Conservation (phyloP, 441 rosid species). For the Gossypium schwendimanii region DNA sequence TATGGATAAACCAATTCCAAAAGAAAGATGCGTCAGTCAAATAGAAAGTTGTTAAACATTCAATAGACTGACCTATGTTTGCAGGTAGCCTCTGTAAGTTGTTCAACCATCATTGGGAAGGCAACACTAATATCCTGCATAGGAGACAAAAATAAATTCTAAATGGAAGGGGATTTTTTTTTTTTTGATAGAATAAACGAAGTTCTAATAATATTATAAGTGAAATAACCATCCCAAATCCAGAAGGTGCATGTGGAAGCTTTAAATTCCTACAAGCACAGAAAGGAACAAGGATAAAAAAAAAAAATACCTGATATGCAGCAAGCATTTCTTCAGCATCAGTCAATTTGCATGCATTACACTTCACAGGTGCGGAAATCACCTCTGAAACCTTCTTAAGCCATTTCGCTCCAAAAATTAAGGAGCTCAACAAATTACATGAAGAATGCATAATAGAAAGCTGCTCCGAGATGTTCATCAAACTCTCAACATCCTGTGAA, state of each 20-base stretch:
- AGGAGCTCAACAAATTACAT: conserved; percentile 30
- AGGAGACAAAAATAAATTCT: conserved; percentile 1
- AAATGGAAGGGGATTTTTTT: background rate
- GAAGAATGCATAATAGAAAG: conserved; percentile 25
- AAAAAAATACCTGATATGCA: conserved; percentile 34
- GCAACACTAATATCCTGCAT: conserved; percentile 38
- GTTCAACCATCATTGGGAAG: conserved; percentile 36
- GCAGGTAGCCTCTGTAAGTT: conserved; percentile 37
- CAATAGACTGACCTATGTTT: conserved; percentile 47
- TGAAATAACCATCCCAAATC: background rate
- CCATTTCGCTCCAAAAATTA: conserved; percentile 49
- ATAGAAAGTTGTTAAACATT: conserved; percentile 5
- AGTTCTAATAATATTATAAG: conserved; percentile 6
- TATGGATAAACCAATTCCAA: conserved; percentile 1
- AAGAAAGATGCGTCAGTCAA: background rate
- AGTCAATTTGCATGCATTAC: conserved; percentile 36
- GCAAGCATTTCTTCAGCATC: conserved; percentile 55
- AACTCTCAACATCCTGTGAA: conserved; percentile 46
- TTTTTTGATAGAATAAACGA: background rate
- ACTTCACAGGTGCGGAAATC: conserved; percentile 28
- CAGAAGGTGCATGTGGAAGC: background rate
- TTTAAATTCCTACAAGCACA: background rate
- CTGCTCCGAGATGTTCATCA: conserved; percentile 35
- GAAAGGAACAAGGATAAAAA: background rate
- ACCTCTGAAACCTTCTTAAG: conserved; percentile 41